Percentiles rank a stretch among this genome's conserved stretches.
phyloP scores from a whole-genome alignment of 768 basidiomycete genomes.

The Boletus tomentosulus region DNA sequence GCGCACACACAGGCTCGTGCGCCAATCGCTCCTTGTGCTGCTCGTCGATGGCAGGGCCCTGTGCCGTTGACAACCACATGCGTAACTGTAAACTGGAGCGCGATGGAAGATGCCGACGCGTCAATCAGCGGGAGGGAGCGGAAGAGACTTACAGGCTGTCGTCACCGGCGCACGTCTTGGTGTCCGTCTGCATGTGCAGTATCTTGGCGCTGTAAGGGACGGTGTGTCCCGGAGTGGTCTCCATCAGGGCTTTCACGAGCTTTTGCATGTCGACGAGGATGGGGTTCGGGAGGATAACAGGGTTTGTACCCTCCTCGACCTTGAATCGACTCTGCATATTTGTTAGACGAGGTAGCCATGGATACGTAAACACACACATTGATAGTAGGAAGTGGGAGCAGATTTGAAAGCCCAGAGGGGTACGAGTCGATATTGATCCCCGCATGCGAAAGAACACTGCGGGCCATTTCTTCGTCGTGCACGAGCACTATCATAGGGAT shows the following conservation, averaged over 20 bases:
- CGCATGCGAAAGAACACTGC: slow-evolving; percentile 37
- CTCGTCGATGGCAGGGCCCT: slow-evolving; percentile 44
- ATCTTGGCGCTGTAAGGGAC: slow-evolving; percentile 32
- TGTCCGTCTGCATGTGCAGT: slow-evolving; percentile 31
- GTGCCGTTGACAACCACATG: slow-evolving; percentile 46
- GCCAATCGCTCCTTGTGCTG: slow-evolving; percentile 29
- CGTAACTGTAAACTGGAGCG: slow-evolving; percentile 36
- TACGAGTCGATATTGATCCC: slow-evolving; percentile 42
- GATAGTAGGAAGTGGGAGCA: slow-evolving; percentile 9
- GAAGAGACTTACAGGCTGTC: slow-evolving; percentile 42
- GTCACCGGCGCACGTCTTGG: slow-evolving; percentile 46
- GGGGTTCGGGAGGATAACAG: slow-evolving; percentile 18
- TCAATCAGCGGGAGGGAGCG: background rate
- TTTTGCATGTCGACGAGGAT: slow-evolving; percentile 40
- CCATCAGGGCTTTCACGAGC: slow-evolving; percentile 40
- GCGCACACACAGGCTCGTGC: slow-evolving; percentile 9
- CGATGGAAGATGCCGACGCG: background rate
- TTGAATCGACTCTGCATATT: slow-evolving; percentile 8
- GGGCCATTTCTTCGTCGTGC: slow-evolving; percentile 37
- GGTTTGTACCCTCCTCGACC: background rate
- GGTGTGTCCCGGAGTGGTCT: slow-evolving; percentile 20
- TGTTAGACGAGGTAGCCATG: background rate
- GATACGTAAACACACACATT: slow-evolving; percentile 4
- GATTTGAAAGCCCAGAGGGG: slow-evolving; percentile 34
- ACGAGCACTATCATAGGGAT: slow-evolving; percentile 46